A percentile compares a stretch with the other conserved stretches of the same genome.
Evolutionary conservation across 352 stramenopile species (phyloP).

Genomic region (Thalassiosira livingstoniorum): DNA sequence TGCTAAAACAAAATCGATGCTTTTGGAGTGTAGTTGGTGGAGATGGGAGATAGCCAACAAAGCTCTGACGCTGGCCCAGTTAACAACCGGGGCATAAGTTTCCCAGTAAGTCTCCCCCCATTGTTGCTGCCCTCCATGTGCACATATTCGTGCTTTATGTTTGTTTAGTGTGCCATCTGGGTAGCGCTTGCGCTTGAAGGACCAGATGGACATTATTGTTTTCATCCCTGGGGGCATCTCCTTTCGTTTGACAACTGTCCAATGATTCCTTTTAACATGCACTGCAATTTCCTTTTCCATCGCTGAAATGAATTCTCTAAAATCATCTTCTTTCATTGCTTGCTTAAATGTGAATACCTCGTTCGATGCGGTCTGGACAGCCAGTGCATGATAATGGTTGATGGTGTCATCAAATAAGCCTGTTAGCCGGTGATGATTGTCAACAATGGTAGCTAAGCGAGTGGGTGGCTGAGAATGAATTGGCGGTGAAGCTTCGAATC

Average conservation of each 20-base stretch:
- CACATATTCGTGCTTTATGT: conserved; percentile 37
- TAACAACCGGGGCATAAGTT: conserved; percentile 46
- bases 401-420: conserved; percentile 23
- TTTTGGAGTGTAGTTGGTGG: conserved; percentile 29
- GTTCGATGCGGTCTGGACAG: conserved; percentile 1
- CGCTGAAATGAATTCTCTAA: conserved; percentile 36
- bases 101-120: conserved; percentile 40
- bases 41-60: conserved; percentile 21
- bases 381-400: conserved; percentile 4
- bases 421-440: conserved; percentile 5
- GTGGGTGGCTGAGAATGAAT: no score
- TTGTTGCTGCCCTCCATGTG: conserved; percentile 38
- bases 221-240: conserved; percentile 11
- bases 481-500: no score
- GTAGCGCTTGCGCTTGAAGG: conserved; percentile 25
- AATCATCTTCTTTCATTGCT: conserved; percentile 30
- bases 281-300: conserved; percentile 21
- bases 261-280: conserved; percentile 24
- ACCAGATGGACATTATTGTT: conserved; percentile 39
- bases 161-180: conserved; percentile 25
- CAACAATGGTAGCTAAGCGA: no score
- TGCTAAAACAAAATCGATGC: conserved; percentile 54
- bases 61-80: conserved; percentile 23
- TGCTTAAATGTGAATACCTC: conserved; percentile 33
- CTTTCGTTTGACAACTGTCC: conserved; percentile 11